A percentile compares a stretch with the other conserved stretches of the same genome.
These are phyloP conservation scores for Ustilago hordei DNA, from an alignment of 1,284 basidiomycete species.

Conservation along the genomic window DNA sequence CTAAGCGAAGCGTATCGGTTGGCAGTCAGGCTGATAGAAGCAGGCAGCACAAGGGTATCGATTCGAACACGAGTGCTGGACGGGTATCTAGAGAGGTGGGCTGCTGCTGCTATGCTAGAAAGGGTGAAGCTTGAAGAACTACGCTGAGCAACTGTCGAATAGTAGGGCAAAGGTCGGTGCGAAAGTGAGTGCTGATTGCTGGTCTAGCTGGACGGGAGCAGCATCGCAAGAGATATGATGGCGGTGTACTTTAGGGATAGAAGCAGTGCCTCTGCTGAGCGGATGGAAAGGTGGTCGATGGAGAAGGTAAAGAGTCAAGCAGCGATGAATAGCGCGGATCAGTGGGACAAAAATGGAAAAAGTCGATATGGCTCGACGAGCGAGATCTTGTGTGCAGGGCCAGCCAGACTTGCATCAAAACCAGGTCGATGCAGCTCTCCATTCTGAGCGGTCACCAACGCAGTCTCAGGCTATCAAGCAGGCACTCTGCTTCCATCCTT, in stretches of 20 bases:
- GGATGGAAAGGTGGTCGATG: conserved; percentile 18
- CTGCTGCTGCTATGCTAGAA: neutral
- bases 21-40: neutral
- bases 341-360: neutral
- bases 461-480: conserved; percentile 1
- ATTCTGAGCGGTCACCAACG: no score
- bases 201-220: conserved; percentile 9
- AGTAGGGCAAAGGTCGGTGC: neutral
- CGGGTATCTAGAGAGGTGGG: neutral
- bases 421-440: neutral
- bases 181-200: neutral
- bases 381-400: conserved; percentile 15
- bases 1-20: neutral
- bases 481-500: neutral
- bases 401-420: neutral
- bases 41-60: conserved; percentile 4
- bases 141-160: neutral
- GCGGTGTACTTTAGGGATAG: conserved; percentile 1
- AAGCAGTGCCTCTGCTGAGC: conserved; percentile 1
- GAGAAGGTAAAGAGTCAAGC: conserved; percentile 6
- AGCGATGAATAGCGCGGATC: neutral
- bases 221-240: conserved; percentile 19
- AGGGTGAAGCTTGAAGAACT: neutral
- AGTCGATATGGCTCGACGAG: conserved; percentile 42
- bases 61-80: neutral